phyloP scores from a whole-genome alignment of 2,329 filamentous ascomycete species.

The Claviceps maximensis region DNA sequence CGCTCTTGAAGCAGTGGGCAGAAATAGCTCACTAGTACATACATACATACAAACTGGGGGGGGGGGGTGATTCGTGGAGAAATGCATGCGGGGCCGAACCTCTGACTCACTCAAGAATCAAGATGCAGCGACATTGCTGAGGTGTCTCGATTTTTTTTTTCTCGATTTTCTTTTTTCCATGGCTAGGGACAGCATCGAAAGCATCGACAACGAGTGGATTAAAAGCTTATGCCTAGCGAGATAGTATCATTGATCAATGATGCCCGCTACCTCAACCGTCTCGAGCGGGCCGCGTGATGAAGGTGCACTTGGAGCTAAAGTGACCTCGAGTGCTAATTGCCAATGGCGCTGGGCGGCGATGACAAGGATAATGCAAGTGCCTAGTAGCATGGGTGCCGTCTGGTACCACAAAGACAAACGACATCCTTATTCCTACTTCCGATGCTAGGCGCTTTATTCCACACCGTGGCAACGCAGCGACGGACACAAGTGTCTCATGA shows the following conservation, averaged over 20 bases:
- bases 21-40: too few species aligned
- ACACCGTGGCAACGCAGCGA: neutral
- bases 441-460: neutral
- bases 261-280: neutral
- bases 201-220: neutral
- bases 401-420: neutral
- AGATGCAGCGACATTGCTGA: neutral
- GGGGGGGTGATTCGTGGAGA: neutral
- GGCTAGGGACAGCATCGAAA: neutral
- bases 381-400: neutral
- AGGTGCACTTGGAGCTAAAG: neutral
- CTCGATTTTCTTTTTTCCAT: neutral
- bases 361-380: too few species aligned
- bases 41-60: too few species aligned
- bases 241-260: conserved; percentile 3
- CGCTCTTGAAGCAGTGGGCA: too few species aligned
- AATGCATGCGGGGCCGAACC: neutral
- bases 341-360: neutral
- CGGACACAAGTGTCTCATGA: neutral
- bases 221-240: neutral
- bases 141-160: neutral
- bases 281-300: conserved; percentile 1
- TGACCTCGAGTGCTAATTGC: neutral
- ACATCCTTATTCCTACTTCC: neutral
- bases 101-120: neutral